Conservation (phyloP, 306 rosid genomes). For the Inga oerstediana region DNA sequence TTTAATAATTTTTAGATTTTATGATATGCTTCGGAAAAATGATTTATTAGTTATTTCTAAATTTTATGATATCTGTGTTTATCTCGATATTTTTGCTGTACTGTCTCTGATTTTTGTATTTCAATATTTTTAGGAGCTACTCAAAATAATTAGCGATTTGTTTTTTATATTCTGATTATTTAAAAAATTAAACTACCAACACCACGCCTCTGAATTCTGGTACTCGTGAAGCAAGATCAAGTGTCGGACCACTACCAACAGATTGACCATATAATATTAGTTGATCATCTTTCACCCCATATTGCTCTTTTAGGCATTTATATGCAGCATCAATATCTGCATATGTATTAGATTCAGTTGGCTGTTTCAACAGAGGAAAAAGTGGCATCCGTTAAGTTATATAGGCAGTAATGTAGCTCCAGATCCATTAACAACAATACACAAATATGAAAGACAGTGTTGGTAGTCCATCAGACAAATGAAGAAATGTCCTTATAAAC, state of each 20-base stretch:
- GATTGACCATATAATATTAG: slow-evolving; percentile 92
- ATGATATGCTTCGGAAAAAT: too few relatives aligned
- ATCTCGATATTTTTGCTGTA: too few relatives aligned
- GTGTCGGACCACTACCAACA: slow-evolving; percentile 94
- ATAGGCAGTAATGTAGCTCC: slow-evolving; percentile 11
- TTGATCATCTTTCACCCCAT: slow-evolving; percentile 79
- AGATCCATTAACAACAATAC: slow-evolving; percentile 2
- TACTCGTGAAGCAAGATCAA: slow-evolving; percentile 84
- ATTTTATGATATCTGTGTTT: too few relatives aligned
- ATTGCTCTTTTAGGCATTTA: slow-evolving; percentile 86
- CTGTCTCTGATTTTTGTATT: too few relatives aligned
- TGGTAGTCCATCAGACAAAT: neutral
- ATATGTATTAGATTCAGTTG: slow-evolving; percentile 90
- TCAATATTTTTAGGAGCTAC: too few relatives aligned
- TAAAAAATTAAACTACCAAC: slow-evolving; percentile 35
- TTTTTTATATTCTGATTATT: too few relatives aligned
- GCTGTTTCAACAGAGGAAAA: slow-evolving; percentile 67
- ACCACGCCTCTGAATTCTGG: slow-evolving; percentile 78
- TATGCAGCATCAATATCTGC: slow-evolving; percentile 94
- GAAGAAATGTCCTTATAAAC: neutral
- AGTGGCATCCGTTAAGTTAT: slow-evolving; percentile 34
- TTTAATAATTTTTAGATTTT: too few relatives aligned
- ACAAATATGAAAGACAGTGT: neutral
- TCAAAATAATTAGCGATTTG: too few relatives aligned
- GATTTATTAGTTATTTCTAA: too few relatives aligned